Evolutionary conservation across 306 rosid species (phyloP).

Genomic region (Trichosanthes cucumerina): DNA sequence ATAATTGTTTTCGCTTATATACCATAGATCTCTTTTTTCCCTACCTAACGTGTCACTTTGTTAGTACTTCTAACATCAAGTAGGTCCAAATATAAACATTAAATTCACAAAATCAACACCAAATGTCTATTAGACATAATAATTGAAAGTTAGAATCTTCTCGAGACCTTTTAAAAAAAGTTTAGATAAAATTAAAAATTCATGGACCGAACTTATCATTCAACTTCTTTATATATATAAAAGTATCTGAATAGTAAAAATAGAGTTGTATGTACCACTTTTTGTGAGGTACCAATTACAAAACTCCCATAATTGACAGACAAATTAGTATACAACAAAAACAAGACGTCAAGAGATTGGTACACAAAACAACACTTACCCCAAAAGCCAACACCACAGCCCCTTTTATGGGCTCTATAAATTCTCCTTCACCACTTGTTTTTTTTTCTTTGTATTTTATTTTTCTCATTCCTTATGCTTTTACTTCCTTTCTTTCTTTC

Average conservation of each 20-base stretch:
- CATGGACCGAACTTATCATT: too few species aligned
- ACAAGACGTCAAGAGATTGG: constrained; percentile 1
- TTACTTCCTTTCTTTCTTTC: background rate
- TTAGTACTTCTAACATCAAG: too few species aligned
- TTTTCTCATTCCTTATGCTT: background rate
- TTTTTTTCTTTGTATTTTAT: background rate
- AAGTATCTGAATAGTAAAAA: background rate
- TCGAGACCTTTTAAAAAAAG: too few species aligned
- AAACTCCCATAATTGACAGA: background rate
- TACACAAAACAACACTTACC: background rate
- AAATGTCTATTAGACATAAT: too few species aligned
- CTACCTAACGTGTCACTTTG: too few species aligned
- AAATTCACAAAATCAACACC: too few species aligned
- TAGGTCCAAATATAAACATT: background rate
- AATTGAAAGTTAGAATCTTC: background rate
- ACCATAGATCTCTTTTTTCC: too few species aligned
- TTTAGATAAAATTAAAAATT: too few species aligned
- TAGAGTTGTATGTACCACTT: background rate
- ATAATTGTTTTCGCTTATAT: too few species aligned
- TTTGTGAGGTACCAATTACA: background rate
- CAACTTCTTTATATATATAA: too few species aligned
- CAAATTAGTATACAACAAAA: background rate
- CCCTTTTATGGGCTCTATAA: constrained; percentile 50
- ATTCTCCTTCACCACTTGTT: background rate
- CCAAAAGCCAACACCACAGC: background rate